These are phyloP conservation scores for Fonsecaea nubica DNA, from an alignment of 2,329 filamentous ascomycete genomes.

Conservation along the genomic window DNA sequence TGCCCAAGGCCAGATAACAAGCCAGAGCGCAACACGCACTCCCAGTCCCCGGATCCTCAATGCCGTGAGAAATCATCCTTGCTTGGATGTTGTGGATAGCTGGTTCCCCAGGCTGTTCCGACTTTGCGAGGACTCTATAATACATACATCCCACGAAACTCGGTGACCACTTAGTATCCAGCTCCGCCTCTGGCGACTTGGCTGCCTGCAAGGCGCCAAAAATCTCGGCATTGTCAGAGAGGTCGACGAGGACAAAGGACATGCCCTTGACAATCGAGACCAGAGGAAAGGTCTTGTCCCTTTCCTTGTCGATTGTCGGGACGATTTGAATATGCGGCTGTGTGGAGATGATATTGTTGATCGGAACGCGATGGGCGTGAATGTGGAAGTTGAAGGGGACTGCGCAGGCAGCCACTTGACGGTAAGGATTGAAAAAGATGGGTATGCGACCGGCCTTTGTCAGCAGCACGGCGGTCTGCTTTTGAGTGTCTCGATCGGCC, in stretches of 20 bases:
- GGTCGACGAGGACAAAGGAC: conserved; percentile 53
- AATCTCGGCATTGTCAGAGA: conserved; percentile 42
- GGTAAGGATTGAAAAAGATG: conserved; percentile 49
- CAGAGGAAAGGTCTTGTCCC: conserved; percentile 53
- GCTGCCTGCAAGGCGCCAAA: conserved; percentile 38
- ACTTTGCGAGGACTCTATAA: conserved; percentile 41
- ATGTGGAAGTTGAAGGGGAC: conserved; percentile 73
- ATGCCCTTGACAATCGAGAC: conserved; percentile 75
- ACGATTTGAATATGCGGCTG: conserved; percentile 41
- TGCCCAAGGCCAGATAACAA: conserved; percentile 58
- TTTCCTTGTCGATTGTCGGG: conserved; percentile 40
- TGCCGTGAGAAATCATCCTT: conserved; percentile 43
- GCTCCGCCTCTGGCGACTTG: conserved; percentile 41
- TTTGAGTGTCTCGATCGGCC: conserved; percentile 33
- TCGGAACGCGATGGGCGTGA: conserved; percentile 54
- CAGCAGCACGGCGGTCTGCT: conserved; percentile 37
- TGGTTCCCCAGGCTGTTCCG: conserved; percentile 40
- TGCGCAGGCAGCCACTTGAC: conserved; percentile 60
- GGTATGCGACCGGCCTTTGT: conserved; percentile 55
- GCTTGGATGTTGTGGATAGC: conserved; percentile 43
- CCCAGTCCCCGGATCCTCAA: conserved; percentile 69
- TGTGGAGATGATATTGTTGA: conserved; percentile 41
- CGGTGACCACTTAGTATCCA: conserved; percentile 44
- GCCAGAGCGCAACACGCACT: conserved; percentile 66
- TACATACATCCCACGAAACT: conserved; percentile 45